Conservation (phyloP, 1,139 yeast species). For the Sugiyamaella castrensis region DNA sequence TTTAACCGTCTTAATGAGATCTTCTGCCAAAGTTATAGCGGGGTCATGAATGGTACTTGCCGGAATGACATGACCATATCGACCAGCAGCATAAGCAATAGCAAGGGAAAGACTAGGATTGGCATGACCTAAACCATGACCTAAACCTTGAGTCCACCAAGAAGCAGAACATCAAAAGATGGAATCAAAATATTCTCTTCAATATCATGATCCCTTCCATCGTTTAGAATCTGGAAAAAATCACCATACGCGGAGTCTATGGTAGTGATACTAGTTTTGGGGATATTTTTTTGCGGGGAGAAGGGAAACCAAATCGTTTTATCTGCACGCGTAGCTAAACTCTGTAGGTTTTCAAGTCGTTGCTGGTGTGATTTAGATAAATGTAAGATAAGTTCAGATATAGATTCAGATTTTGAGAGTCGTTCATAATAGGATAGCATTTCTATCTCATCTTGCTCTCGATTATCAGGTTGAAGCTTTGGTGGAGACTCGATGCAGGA, state of each 20-base stretch:
- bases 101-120: conserved; percentile 28
- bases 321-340: conserved; percentile 26
- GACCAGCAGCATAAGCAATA: conserved; percentile 33
- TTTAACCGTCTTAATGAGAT: conserved; percentile 19
- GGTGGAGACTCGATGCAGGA: conserved; percentile 23
- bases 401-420: conserved; percentile 12
- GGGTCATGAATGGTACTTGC: conserved; percentile 32
- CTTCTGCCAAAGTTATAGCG: conserved; percentile 29
- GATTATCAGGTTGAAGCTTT: conserved; percentile 9
- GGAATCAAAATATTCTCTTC: conserved; percentile 12
- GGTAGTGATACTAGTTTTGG: conserved; percentile 23
- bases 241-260: conserved; percentile 33
- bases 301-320: conserved; percentile 33
- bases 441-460: conserved; percentile 16
- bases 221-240: conserved; percentile 22
- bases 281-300: conserved; percentile 29
- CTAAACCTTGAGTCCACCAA: conserved; percentile 36
- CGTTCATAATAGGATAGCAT: conserved; percentile 25
- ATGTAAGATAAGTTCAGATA: conserved; percentile 16
- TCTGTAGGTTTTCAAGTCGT: conserved; percentile 19
- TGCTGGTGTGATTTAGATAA: conserved; percentile 18
- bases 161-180: conserved; percentile 33
- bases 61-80: conserved; percentile 33
- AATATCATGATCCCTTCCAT: neutral
- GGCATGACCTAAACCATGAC: too few species aligned